Percentiles rank a stretch among this genome's conserved stretches.
These are phyloP conservation scores for Musa schizocarpa DNA, from an alignment of 176 grass and related monocot species.

Conservation along the genomic window DNA sequence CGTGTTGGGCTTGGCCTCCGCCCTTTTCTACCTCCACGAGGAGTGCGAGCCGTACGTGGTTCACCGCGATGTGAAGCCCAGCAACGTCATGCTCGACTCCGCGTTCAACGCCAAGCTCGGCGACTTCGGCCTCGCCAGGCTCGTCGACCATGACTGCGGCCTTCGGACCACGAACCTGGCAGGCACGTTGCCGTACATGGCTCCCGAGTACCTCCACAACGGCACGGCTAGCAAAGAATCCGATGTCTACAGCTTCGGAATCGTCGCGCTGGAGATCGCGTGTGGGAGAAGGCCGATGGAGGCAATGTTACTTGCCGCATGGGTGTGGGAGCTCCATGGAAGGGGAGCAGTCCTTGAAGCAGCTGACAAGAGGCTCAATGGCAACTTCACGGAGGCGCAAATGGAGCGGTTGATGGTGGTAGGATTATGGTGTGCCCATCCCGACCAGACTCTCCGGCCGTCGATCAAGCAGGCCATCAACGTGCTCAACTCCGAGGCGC, in stretches of 20 bases:
- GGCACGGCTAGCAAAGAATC: constrained; percentile 51
- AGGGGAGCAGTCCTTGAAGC: constrained; percentile 47
- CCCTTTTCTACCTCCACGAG: constrained; percentile 66
- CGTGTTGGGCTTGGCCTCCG: constrained; percentile 37
- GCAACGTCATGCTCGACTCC: constrained; percentile 81
- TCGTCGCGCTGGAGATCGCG: constrained; percentile 58
- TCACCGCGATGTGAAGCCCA: constrained; percentile 72
- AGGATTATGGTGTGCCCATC: constrained; percentile 73
- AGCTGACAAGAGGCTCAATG: constrained; percentile 40
- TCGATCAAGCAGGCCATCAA: constrained; percentile 3
- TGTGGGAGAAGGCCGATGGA: constrained; percentile 46
- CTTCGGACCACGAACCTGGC: constrained; percentile 51
- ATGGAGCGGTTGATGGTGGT: constrained; percentile 67
- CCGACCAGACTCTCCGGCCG: constrained; percentile 5
- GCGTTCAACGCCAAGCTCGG: constrained; percentile 66
- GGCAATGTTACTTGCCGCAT: constrained; percentile 34
- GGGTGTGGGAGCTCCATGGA: constrained; percentile 72
- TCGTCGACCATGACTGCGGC: constrained; percentile 37
- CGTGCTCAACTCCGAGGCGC: neutral
- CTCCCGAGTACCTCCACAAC: constrained; percentile 53
- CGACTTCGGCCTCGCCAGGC: constrained; percentile 70
- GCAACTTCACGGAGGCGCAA: constrained; percentile 36
- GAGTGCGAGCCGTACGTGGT: constrained; percentile 51
- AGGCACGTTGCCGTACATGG: constrained; percentile 66
- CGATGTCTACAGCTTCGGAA: constrained; percentile 72